Conservation (phyloP, 306 rosid species). For the Senna siamea region DNA sequence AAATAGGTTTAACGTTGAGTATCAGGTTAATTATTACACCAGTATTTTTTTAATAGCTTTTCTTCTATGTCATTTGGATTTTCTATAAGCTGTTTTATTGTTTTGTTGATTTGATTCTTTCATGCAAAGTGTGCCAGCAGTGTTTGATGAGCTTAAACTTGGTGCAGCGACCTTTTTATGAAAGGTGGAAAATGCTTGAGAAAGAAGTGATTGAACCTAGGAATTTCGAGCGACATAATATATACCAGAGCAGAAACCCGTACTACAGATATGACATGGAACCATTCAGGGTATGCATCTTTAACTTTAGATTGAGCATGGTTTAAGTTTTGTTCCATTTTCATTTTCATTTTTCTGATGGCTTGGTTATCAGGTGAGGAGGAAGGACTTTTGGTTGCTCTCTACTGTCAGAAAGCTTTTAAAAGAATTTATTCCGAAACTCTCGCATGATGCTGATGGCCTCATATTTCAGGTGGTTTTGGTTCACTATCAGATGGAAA, state of each 20-base stretch:
- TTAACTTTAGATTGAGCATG: slow-evolving; percentile 24
- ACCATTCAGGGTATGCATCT: slow-evolving; percentile 83
- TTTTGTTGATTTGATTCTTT: slow-evolving; percentile 19
- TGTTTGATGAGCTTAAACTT: slow-evolving; percentile 37
- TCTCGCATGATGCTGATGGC: slow-evolving; percentile 96
- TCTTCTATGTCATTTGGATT: neutral
- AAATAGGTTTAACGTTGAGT: slow-evolving; percentile 6
- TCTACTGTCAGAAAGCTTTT: slow-evolving; percentile 83
- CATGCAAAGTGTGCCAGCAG: slow-evolving; percentile 7
- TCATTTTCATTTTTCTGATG: slow-evolving; percentile 28
- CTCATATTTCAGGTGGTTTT: slow-evolving; percentile 87
- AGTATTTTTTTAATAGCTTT: slow-evolving; percentile 28
- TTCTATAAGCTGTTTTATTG: neutral
- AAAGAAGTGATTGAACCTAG: slow-evolving; percentile 98
- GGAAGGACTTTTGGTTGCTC: slow-evolving; percentile 97
- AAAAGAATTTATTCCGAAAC: slow-evolving; percentile 86
- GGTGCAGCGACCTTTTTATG: slow-evolving; percentile 92
- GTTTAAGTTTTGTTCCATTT: slow-evolving; percentile 23
- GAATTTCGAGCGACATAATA: slow-evolving; percentile 70
- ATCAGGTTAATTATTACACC: neutral
- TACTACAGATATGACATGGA: slow-evolving; percentile 90
- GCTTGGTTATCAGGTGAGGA: slow-evolving; percentile 74
- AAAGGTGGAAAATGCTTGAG: slow-evolving; percentile 98
- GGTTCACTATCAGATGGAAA: slow-evolving; percentile 9
- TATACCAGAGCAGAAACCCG: slow-evolving; percentile 64